phyloP scores from a whole-genome alignment of 805 yeast genomes.

The Danielia oregonensis region DNA sequence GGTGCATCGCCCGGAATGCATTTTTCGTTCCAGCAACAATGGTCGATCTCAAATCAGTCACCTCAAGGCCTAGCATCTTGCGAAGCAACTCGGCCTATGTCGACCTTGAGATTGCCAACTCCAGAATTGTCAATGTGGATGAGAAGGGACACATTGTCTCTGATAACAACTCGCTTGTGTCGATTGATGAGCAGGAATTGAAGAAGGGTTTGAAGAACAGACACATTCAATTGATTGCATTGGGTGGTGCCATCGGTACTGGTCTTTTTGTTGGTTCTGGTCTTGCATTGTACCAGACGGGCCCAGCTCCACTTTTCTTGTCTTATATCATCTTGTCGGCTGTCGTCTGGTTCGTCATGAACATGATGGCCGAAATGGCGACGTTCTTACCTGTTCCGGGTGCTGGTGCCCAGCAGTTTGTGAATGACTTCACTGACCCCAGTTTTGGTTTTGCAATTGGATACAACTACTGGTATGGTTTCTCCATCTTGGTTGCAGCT shows the following conservation, averaged over 20 bases:
- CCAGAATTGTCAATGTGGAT: constrained; percentile 15
- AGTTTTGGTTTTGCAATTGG: constrained; percentile 18
- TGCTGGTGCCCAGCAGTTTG: constrained; percentile 19
- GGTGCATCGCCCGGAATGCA: too few species aligned
- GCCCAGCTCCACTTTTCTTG: constrained; percentile 18
- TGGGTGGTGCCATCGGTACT: constrained; percentile 22
- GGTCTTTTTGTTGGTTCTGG: constrained; percentile 21
- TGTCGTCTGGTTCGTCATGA: constrained; percentile 20
- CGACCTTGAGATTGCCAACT: constrained; percentile 15
- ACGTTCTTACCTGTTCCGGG: constrained; percentile 19
- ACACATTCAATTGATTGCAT: constrained; percentile 19
- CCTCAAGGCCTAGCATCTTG: constrained; percentile 14
- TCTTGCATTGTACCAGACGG: constrained; percentile 10
- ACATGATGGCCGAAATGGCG: constrained; percentile 20
- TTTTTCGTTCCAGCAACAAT: too few species aligned
- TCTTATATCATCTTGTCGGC: constrained; percentile 15
- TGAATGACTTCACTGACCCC: constrained; percentile 15
- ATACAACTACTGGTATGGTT: constrained; percentile 19
- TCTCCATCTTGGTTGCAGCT: constrained; percentile 16
- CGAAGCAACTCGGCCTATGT: constrained; percentile 14
- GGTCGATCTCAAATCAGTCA: constrained; percentile 7
- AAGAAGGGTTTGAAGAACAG: constrained; percentile 19
- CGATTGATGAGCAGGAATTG: constrained; percentile 11
- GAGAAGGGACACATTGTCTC: constrained; percentile 15
- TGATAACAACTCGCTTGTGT: constrained; percentile 13